phyloP scores from a whole-genome alignment of 2,329 filamentous ascomycete genomes.

The Exophiala viscosa region DNA sequence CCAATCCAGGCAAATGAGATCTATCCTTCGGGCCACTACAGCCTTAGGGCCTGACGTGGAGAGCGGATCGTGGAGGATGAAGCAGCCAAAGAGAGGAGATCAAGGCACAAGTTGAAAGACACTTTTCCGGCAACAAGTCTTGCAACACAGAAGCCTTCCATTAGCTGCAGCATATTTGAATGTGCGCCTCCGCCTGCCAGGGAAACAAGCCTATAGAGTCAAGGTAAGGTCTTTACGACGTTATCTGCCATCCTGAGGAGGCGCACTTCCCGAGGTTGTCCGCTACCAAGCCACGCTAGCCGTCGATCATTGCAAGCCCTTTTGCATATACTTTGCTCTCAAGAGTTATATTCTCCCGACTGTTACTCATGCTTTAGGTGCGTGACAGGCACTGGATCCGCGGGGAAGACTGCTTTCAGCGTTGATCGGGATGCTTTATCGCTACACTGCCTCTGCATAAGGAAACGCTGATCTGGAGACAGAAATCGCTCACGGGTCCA shows the following conservation, averaged over 20 bases:
- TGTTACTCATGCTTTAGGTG: not conserved
- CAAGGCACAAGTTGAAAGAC: constrained; percentile 3
- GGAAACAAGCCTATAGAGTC: constrained; percentile 9
- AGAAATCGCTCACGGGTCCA: too few species aligned
- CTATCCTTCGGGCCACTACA: not conserved
- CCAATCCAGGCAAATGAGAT: not conserved
- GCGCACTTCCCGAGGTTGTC: too few species aligned
- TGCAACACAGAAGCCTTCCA: constrained; percentile 10
- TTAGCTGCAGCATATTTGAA: constrained; percentile 10
- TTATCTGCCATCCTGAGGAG: not conserved
- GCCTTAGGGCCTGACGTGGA: constrained; percentile 6
- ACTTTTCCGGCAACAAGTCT: constrained; percentile 1
- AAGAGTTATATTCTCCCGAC: not conserved
- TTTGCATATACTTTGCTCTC: not conserved
- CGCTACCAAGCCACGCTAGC: constrained; percentile 10
- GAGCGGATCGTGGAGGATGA: constrained; percentile 9
- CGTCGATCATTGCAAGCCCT: constrained; percentile 16
- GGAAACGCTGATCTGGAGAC: too few species aligned
- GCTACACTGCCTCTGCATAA: too few species aligned
- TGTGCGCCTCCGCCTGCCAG: not conserved
- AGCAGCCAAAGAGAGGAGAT: constrained; percentile 5
- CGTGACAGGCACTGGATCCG: too few species aligned
- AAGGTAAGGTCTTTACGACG: not conserved
- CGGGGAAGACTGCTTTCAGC: too few species aligned
- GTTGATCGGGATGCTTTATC: too few species aligned